Conservation (phyloP, 2,329 filamentous ascomycete genomes). For the Aspergillus sergii region DNA sequence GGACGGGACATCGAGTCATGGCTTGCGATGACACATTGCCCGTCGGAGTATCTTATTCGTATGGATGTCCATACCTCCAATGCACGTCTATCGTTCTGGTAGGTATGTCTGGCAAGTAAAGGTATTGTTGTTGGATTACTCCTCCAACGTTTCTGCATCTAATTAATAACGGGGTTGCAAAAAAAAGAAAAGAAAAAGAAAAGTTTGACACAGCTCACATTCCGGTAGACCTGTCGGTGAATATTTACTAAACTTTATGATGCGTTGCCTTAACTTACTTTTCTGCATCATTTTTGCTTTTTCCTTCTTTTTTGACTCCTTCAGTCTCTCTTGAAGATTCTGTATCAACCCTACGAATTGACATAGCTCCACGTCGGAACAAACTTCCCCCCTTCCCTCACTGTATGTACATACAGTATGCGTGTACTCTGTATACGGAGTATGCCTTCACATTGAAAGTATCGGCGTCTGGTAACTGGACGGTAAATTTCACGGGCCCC, state of each 20-base stretch:
- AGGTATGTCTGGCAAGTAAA: not conserved
- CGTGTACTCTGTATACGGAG: too few species aligned
- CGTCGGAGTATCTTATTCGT: not conserved
- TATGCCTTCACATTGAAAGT: not conserved
- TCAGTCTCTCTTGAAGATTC: not conserved
- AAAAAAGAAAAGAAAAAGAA: conserved; percentile 8
- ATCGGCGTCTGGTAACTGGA: not conserved
- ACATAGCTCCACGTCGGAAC: not conserved
- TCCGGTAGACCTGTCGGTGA: conserved; percentile 16
- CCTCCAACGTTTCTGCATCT: conserved; percentile 14
- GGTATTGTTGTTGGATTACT: conserved; percentile 7
- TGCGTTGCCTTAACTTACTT: conserved; percentile 1
- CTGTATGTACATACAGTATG: not conserved
- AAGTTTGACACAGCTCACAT: conserved; percentile 20
- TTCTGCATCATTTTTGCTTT: not conserved
- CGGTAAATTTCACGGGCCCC: conserved; percentile 5
- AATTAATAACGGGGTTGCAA: not conserved
- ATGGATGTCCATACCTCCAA: not conserved
- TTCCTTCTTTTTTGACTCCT: not conserved
- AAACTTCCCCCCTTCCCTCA: not conserved
- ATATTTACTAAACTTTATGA: conserved; percentile 18
- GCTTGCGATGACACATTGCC: not conserved
- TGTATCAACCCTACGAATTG: not conserved
- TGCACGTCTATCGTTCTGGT: not conserved
- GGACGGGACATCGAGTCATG: not conserved